Evolutionary conservation across 331 rosid species (phyloP), one percentile per base, ranked within the genome.

Genomic region (Cydonia oblonga): DNA sequence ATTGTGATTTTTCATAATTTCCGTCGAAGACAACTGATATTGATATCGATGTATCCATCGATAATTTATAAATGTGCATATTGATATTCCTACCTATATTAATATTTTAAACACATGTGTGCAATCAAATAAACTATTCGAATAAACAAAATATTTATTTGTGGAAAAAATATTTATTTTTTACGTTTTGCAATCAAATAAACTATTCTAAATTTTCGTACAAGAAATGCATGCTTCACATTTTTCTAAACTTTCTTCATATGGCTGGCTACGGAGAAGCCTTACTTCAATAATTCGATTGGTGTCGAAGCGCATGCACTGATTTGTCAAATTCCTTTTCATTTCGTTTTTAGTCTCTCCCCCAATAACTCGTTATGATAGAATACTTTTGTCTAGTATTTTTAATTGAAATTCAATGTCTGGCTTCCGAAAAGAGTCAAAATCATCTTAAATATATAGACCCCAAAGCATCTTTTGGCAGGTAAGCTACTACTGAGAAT

Each of bases 401-500:
- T 33, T 5, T 60, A 4, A 11, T 6, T 71, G 66, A 38, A 15
- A 38, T 57, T 57, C 56, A 38, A 57, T 23, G 12, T 35, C 56
- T 70, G 9, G 30, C 33, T 33, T 35, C 28, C 9, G 7, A n/a
- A 25, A 25, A 18, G 46, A 66, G 60, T 24, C 68, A 68, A 18
- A 72, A 19, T 49, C 19, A 38, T 49, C 19, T 6, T 58, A 9
- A 57, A 35, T 19, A 11, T 5, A 59, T 71, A 15, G 23, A 16
- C 42, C 20, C 70, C 11, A 15, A 7, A 10, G 46, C 25, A 64
- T 72, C 30, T 54, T 70, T 24, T 66, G 68, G 83, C 77, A 35
- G 79, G 82, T 65, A 84, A 69, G 58, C 77, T 64, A 51, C 66
- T 38, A 5, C 53, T 24, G 73, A 68, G 56, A 25, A 49, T 51